phyloP scores from a whole-genome alignment of 1,284 basidiomycete genomes.

The Wolfiporia cocos region DNA sequence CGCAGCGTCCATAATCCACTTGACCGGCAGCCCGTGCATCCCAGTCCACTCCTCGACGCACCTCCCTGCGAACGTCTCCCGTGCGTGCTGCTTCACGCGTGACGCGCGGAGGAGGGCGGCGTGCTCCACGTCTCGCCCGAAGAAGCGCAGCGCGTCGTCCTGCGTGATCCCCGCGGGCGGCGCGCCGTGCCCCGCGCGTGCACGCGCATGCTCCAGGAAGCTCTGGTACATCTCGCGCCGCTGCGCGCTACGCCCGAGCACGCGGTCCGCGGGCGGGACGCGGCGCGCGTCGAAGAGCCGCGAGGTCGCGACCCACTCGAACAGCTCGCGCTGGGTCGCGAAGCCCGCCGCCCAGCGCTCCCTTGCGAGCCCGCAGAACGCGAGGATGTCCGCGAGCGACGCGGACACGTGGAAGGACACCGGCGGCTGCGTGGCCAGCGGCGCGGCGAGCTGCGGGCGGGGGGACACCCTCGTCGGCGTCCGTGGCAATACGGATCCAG shows the following conservation, averaged over 20 bases:
- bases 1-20: slow-evolving; percentile 42
- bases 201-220: slow-evolving; percentile 45
- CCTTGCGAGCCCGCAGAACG: slow-evolving; percentile 52
- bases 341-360: slow-evolving; percentile 49
- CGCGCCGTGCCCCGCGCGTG: slow-evolving; percentile 1
- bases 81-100: slow-evolving; percentile 30
- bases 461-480: too few species aligned
- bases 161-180: slow-evolving; percentile 4
- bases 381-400: slow-evolving; percentile 40
- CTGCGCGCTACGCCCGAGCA: slow-evolving; percentile 33
- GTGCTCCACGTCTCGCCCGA: slow-evolving; percentile 46
- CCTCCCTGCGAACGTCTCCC: slow-evolving; percentile 43
- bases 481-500: too few species aligned
- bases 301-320: slow-evolving; percentile 49
- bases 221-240: slow-evolving; percentile 49
- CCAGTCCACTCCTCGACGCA: slow-evolving; percentile 50
- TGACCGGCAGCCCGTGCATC: slow-evolving; percentile 41
- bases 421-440: slow-evolving; percentile 20
- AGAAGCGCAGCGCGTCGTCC: slow-evolving; percentile 44
- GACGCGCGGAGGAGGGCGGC: slow-evolving; percentile 31
- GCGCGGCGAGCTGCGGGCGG: slow-evolving; percentile 14
- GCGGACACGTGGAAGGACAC: slow-evolving; percentile 25
- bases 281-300: slow-evolving; percentile 40
- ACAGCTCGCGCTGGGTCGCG: slow-evolving; percentile 41
- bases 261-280: slow-evolving; percentile 16